Conservation (phyloP, 169 alveolate genomes). For the Plasmodium relictum region DNA sequence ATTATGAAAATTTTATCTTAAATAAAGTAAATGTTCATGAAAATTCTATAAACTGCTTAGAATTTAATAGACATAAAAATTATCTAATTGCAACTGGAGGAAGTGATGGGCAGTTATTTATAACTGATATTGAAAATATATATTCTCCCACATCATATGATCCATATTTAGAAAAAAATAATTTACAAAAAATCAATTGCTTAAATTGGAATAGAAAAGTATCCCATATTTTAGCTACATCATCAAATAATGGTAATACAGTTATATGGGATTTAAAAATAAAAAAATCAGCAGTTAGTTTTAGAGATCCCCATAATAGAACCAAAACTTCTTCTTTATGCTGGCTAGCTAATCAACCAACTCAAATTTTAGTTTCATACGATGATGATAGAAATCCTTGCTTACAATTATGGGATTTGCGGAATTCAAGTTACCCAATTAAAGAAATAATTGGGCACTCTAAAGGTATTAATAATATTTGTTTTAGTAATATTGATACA, state of each 20-base stretch:
- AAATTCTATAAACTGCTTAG: slow-evolving; percentile 77
- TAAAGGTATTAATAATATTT: slow-evolving; percentile 87
- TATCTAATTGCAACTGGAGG: slow-evolving; percentile 83
- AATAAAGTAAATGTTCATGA: slow-evolving; percentile 73
- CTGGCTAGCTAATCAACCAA: slow-evolving; percentile 90
- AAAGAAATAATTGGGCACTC: slow-evolving; percentile 87
- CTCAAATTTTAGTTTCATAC: slow-evolving; percentile 87
- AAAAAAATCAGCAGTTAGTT: slow-evolving; percentile 87
- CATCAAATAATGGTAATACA: slow-evolving; percentile 86
- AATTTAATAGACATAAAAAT: slow-evolving; percentile 78
- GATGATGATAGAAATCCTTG: slow-evolving; percentile 90
- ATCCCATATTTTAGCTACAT: slow-evolving; percentile 89
- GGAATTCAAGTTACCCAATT: slow-evolving; percentile 88
- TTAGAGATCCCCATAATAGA: slow-evolving; percentile 89
- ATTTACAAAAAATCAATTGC: slow-evolving; percentile 79
- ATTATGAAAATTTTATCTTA: slow-evolving; percentile 54
- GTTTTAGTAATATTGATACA: slow-evolving; percentile 86
- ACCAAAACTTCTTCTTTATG: slow-evolving; percentile 87
- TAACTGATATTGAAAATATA: slow-evolving; percentile 78
- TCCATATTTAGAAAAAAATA: slow-evolving; percentile 79
- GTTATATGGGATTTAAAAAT: slow-evolving; percentile 90
- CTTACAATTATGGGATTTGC: slow-evolving; percentile 89
- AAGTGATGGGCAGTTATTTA: slow-evolving; percentile 81
- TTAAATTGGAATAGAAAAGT: slow-evolving; percentile 87
- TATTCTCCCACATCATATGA: slow-evolving; percentile 73